Evolutionary conservation across 1,284 basidiomycete genomes (phyloP).

Genomic region (Fomes fomentarius): DNA sequence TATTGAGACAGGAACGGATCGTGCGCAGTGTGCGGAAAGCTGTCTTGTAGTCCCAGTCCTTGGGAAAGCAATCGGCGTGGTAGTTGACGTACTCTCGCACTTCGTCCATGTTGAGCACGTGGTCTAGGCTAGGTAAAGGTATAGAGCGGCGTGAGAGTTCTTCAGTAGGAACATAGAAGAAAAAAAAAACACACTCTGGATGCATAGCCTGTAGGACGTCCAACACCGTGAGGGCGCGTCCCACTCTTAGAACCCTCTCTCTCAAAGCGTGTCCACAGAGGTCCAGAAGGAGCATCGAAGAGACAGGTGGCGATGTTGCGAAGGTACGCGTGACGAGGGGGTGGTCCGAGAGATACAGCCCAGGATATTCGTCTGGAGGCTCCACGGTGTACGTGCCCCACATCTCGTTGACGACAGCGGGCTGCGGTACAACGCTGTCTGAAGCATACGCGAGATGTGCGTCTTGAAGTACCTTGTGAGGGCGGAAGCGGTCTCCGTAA

Average conservation of each 20-base stretch:
- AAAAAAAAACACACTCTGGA: not conserved
- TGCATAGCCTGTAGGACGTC: not conserved
- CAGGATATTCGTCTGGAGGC: constrained; percentile 1
- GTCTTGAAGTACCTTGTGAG: not conserved
- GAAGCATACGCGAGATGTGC: not conserved
- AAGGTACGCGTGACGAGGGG: constrained; percentile 8
- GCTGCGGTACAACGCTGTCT: not conserved
- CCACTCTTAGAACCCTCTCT: too few species aligned
- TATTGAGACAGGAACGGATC: not conserved
- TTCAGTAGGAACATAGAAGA: too few species aligned
- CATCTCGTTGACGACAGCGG: not conserved
- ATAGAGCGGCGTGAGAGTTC: too few species aligned
- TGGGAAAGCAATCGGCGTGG: not conserved
- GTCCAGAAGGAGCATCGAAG: not conserved
- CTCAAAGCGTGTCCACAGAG: not conserved
- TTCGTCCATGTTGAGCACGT: constrained; percentile 1
- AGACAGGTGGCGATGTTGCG: constrained; percentile 1
- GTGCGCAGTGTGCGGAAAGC: not conserved
- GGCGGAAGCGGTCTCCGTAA: not conserved
- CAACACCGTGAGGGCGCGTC: not conserved
- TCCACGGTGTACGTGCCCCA: not conserved
- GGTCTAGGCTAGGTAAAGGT: not conserved
- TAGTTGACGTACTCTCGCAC: not conserved
- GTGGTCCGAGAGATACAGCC: constrained; percentile 5
- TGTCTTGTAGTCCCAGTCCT: not conserved